Evolutionary conservation across 1,139 yeast genomes (phyloP), one percentile per base, ranked within the genome.

Genomic region (Saccharomycopsis hybrid): DNA sequence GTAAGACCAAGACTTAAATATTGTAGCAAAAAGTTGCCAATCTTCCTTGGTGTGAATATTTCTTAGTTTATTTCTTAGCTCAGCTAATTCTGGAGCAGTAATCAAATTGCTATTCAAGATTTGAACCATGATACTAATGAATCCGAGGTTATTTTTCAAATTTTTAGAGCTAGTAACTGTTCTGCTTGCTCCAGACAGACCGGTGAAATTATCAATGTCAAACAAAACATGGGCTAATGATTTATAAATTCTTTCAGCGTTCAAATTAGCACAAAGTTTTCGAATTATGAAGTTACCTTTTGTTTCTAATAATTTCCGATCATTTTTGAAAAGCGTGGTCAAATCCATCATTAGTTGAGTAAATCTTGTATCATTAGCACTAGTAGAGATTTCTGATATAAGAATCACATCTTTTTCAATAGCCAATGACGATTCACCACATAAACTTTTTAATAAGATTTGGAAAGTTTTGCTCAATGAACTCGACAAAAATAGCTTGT

Each of bases 1-100:
- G 57, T 85, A 85, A 59, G 96, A 83, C 98, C 98, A 94, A 52
- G 95, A 82, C 60, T 78, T 82, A 67, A 92, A 94, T 50, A 94
- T 71, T 0, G 83, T 73, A 18, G 86, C 76, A 64, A 94, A 94
- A 48, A 90, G 71, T 32, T 74, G 66, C 72, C 85, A 81, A 52
- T 89, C 96, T 45, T 82, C 85, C 38, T 66, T 64, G 9, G 58
- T 56, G 42, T 68, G 71, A 5, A 71, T 54, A 48, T 69, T 67
- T 52, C 82, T 80, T 47, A 92, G 69, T 60, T 85, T 78, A 55
- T 78, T 80, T 48, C 98, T 76, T 57, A 92, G 72, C 1, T 74
- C 73, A 0, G 79, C 68, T 47, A 94, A 71, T 60, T 92, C 98
- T 1, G 87, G 88, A 0, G 96, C 85, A 2, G 96, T 87, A n/a